Conservation (phyloP, 352 stramenopile species). For the Pythium sp. region DNA sequence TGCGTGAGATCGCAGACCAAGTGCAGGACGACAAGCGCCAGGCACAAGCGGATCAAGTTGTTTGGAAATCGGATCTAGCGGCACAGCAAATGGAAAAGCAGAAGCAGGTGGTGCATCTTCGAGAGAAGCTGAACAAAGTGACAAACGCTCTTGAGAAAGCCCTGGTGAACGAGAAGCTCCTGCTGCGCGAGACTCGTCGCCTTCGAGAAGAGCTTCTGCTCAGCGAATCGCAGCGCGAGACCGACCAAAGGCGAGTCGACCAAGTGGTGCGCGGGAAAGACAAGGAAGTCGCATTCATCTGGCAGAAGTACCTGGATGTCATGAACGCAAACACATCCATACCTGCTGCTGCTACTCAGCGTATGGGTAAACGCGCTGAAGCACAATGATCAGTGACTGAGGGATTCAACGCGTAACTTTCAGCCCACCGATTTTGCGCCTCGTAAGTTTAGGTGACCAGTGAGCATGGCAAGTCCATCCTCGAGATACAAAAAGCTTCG, state of each 20-base stretch:
- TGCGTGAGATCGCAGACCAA: constrained; percentile 23
- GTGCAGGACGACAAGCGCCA: constrained; percentile 21
- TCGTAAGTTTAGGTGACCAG: constrained; percentile 7
- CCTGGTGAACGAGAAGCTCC: constrained; percentile 42
- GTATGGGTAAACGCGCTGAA: not conserved
- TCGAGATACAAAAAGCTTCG: not conserved
- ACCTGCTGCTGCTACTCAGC: not conserved
- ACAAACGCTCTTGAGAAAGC: constrained; percentile 32
- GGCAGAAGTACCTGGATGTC: constrained; percentile 60
- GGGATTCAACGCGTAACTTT: not conserved
- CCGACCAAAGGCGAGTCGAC: constrained; percentile 42
- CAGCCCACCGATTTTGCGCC: not conserved
- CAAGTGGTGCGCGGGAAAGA: constrained; percentile 54
- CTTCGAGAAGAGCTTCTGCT: constrained; percentile 60
- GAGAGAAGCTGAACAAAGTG: constrained; percentile 26
- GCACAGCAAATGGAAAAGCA: constrained; percentile 37
- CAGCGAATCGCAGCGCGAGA: constrained; percentile 57
- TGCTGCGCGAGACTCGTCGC: constrained; percentile 44
- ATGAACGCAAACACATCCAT: constrained; percentile 21
- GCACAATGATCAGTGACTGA: not conserved
- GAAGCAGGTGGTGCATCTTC: constrained; percentile 24
- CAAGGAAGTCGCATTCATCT: constrained; percentile 68
- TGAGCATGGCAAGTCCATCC: not conserved
- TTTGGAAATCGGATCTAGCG: constrained; percentile 19
- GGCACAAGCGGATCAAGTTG: constrained; percentile 21